Evolutionary conservation across 371 early-diverging fungal species (phyloP).

Genomic region (Rhizopus arrhizus): DNA sequence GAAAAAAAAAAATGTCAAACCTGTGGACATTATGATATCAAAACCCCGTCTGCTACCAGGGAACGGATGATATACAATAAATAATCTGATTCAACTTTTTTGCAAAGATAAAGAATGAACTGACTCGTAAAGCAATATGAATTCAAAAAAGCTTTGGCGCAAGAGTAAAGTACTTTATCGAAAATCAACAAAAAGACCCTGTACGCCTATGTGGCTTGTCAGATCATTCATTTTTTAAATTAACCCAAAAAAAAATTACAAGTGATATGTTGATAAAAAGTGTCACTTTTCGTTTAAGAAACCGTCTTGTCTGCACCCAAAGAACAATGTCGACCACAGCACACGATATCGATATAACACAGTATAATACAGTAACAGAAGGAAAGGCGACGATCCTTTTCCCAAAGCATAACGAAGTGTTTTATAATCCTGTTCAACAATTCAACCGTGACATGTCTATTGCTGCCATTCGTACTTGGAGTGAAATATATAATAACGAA

Average conservation of each 20-base stretch:
- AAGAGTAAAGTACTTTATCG: not conserved
- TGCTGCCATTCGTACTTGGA: conserved; percentile 91
- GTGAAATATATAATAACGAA: conserved; percentile 67
- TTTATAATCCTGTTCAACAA: conserved; percentile 99
- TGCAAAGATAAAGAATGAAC: no score
- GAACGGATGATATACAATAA: no score
- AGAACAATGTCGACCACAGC: conserved; percentile 16
- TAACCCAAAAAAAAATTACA: not conserved
- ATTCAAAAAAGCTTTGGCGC: not conserved
- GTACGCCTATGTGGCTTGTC: not conserved
- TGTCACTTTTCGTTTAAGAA: conserved; percentile 3
- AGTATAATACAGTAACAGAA: conserved; percentile 70
- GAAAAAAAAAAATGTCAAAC: no score
- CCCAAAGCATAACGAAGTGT: conserved; percentile 90
- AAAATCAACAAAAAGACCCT: not conserved
- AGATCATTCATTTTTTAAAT: not conserved
- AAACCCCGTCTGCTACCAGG: no score
- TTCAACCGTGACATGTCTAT: conserved; percentile 97
- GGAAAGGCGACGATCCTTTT: conserved; percentile 90
- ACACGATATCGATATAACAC: conserved; percentile 43
- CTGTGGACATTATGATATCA: no score
- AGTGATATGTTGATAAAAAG: not conserved
- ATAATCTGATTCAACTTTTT: no score
- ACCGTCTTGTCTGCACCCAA: not conserved
- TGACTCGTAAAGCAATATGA: no score